Conservation (phyloP, 1,139 yeast species). For the Candida buenavistaensis region DNA sequence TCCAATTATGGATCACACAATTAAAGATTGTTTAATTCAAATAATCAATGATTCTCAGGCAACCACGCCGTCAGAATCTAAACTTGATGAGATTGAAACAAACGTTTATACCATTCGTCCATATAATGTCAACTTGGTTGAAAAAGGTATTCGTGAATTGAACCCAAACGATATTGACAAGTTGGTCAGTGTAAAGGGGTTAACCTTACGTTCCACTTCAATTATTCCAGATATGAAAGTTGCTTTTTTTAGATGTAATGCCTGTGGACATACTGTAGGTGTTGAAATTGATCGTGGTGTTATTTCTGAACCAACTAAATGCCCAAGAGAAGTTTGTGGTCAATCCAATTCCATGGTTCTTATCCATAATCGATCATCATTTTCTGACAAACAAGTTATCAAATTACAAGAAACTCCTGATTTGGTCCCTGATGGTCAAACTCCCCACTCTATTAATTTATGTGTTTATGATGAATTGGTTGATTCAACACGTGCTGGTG, state of each 20-base stretch:
- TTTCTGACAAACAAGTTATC: slow-evolving; percentile 93
- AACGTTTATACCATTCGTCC: slow-evolving; percentile 88
- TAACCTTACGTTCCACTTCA: slow-evolving; percentile 84
- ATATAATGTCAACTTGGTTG: slow-evolving; percentile 62
- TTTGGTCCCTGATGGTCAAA: slow-evolving; percentile 97
- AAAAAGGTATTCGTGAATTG: slow-evolving; percentile 87
- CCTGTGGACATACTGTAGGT: slow-evolving; percentile 89
- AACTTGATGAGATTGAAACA: slow-evolving; percentile 71
- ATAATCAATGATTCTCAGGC: slow-evolving; percentile 58
- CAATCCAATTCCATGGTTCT: slow-evolving; percentile 86
- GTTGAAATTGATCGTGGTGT: slow-evolving; percentile 95
- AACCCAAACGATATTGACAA: slow-evolving; percentile 97
- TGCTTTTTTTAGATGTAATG: slow-evolving; percentile 93
- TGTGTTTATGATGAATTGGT: slow-evolving; percentile 96
- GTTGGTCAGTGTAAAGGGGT: slow-evolving; percentile 85
- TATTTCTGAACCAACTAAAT: slow-evolving; percentile 87
- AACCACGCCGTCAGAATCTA: slow-evolving; percentile 30
- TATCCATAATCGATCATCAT: slow-evolving; percentile 86
- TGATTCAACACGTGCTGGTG: slow-evolving; percentile 95
- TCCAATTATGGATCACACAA: slow-evolving; percentile 96
- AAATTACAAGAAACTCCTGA: slow-evolving; percentile 97
- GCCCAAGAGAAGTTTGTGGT: slow-evolving; percentile 89
- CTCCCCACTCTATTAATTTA: slow-evolving; percentile 92
- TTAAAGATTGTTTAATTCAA: slow-evolving; percentile 87
- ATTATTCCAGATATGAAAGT: slow-evolving; percentile 97